phyloP scores from a whole-genome alignment of 441 rosid genomes.

The Corymbia calophylla region DNA sequence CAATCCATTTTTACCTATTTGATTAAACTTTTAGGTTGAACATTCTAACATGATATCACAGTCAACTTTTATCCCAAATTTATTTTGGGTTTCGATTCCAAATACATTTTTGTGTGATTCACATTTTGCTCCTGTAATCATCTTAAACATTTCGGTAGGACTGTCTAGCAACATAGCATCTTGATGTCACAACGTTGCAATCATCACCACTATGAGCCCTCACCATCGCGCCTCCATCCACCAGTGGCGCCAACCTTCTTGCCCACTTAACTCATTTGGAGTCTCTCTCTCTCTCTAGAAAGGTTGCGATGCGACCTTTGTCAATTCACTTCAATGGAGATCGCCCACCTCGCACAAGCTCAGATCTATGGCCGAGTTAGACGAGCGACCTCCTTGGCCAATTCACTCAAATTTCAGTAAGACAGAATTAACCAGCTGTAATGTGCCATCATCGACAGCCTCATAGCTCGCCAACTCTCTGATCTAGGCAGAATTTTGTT shows the following conservation, averaged over 20 bases:
- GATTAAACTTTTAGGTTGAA: neutral
- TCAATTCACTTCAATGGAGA: neutral
- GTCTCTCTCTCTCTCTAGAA: neutral
- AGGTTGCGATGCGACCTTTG: neutral
- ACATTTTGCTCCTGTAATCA: neutral
- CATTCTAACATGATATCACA: neutral
- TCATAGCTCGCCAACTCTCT: neutral
- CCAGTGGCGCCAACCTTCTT: neutral
- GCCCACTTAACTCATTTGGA: neutral
- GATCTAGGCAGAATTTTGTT: neutral
- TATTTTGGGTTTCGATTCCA: neutral
- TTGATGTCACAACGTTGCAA: neutral
- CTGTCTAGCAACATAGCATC: neutral
- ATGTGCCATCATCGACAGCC: neutral
- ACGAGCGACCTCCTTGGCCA: neutral
- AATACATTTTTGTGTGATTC: neutral
- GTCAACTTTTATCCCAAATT: accelerated
- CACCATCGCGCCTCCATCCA: neutral
- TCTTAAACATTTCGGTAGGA: neutral
- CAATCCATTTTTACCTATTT: neutral
- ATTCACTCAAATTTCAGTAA: neutral
- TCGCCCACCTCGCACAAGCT: neutral
- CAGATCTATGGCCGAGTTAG: neutral
- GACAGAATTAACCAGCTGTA: neutral
- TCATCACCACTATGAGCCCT: neutral